Base-by-base conservation (phyloP, 2,329 filamentous ascomycete genomes). In the Microascus cirrosus region DNA sequence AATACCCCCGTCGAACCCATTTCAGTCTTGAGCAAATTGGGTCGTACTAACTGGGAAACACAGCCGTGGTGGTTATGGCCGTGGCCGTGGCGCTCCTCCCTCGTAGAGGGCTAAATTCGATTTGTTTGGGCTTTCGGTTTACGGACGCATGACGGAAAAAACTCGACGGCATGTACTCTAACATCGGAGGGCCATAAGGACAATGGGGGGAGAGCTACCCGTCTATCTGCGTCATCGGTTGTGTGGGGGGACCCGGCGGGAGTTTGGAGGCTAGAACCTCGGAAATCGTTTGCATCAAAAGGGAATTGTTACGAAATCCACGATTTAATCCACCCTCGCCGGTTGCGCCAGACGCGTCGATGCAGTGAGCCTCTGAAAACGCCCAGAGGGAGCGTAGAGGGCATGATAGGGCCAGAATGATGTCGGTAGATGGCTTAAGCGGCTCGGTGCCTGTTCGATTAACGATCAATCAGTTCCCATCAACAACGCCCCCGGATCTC, bases 1-100 rank as follows among this genome's bases (percentile, higher is more conserved):
- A 32, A 18, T 18, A 8, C 1, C 34, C 12, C n/a, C 28, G 45
- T 20, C 20, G 20, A 50, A 24, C n/a, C 8, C 20, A 3, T 22
- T 11, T 50, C 20, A 8, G 7, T 24, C 50, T n/a, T 10, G 32
- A 20, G 32, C 15, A 13, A n/a, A n/a, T 22, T 18, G 45, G 4
- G 22, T n/a, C 28, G 36, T 36, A 22, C n/a, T 28, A 28, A 54
- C 45, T 22, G 59, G 54, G 56, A 58, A 25, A 61, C 58, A 65
- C 66, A 86, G 84, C 87, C 89, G 89, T 82, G 87, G 89, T 81
- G 89, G 89, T 71, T 88, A 87, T 74, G 91, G 90, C 74, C 89
- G 90, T 85, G 90, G 90, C 76, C 87, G 89, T 81, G 87, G 87
- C 71, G 81, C 87, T 77, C 84, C 87, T 72, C 77, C 83, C 67